Conservation (phyloP, 305 asterid species). For the Euphrasia arctica region DNA sequence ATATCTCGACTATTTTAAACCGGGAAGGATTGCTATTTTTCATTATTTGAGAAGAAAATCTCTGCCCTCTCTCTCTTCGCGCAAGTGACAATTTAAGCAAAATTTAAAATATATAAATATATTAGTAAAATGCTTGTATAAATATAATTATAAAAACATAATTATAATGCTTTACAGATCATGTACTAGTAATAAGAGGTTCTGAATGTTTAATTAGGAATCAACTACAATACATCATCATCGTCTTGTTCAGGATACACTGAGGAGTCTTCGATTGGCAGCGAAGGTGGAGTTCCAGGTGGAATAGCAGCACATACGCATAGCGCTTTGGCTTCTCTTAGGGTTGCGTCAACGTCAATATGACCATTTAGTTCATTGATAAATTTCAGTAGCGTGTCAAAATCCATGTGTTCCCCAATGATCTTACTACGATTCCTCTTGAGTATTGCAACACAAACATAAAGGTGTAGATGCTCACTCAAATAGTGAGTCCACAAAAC, state of each 20-base stretch:
- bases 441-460: slow-evolving; percentile 80
- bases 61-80: too few species aligned
- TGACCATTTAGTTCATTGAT: slow-evolving; percentile 90
- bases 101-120: too few species aligned
- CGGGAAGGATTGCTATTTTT: too few species aligned
- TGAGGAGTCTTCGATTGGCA: slow-evolving; percentile 67
- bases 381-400: slow-evolving; percentile 90
- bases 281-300: slow-evolving; percentile 97
- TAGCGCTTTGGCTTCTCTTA: slow-evolving; percentile 96
- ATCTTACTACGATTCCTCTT: slow-evolving; percentile 72
- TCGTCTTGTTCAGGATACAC: slow-evolving; percentile 60
- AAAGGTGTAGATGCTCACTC: slow-evolving; percentile 93
- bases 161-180: too few species aligned
- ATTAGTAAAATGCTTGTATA: too few species aligned
- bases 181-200: background rate
- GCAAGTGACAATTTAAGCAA: too few species aligned
- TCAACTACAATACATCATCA: slow-evolving; percentile 61
- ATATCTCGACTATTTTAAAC: too few species aligned
- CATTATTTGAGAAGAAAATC: too few species aligned
- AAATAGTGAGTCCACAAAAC: slow-evolving; percentile 87
- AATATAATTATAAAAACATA: too few species aligned
- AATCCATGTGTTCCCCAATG: slow-evolving; percentile 91
- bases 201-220: background rate
- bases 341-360: slow-evolving; percentile 66
- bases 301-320: slow-evolving; percentile 88